phyloP scores from a whole-genome alignment of 2,329 filamentous ascomycete genomes.

The Fonsecaea multimorphosa region DNA sequence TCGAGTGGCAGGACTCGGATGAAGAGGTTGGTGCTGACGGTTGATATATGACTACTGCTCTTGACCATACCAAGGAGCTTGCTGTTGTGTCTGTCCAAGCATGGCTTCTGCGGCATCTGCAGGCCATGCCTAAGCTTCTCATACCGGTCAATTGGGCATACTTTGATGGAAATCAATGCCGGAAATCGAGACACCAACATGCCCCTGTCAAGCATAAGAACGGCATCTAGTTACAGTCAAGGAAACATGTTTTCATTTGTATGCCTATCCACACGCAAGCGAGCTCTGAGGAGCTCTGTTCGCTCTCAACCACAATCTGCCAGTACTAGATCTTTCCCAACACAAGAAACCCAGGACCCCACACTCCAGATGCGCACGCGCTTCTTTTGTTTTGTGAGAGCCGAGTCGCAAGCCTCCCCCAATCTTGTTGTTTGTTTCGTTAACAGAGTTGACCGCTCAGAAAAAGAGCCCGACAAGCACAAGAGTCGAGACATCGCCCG shows the following conservation, averaged over 20 bases:
- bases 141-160: too few relatives aligned
- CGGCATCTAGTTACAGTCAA: constrained; percentile 7
- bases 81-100: neutral
- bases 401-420: constrained; percentile 23
- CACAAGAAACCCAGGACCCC: constrained; percentile 27
- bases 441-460: constrained; percentile 21
- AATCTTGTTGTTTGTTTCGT: constrained; percentile 23
- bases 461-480: constrained; percentile 27
- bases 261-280: constrained; percentile 39
- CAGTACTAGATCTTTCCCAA: constrained; percentile 37
- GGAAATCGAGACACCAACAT: neutral
- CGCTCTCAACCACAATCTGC: constrained; percentile 36
- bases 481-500: constrained; percentile 29
- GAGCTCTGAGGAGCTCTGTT: constrained; percentile 31
- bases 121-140: too few relatives aligned
- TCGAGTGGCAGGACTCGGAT: neutral
- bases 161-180: neutral
- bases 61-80: neutral
- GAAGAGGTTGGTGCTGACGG: neutral
- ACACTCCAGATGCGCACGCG: constrained; percentile 24
- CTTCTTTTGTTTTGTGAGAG: constrained; percentile 22
- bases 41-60: neutral
- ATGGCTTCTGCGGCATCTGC: neutral
- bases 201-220: neutral
- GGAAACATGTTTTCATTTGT: constrained; percentile 38